These are phyloP conservation scores for Solanum arcanum DNA, from an alignment of 257 asterid species.

Conservation along the genomic window DNA sequence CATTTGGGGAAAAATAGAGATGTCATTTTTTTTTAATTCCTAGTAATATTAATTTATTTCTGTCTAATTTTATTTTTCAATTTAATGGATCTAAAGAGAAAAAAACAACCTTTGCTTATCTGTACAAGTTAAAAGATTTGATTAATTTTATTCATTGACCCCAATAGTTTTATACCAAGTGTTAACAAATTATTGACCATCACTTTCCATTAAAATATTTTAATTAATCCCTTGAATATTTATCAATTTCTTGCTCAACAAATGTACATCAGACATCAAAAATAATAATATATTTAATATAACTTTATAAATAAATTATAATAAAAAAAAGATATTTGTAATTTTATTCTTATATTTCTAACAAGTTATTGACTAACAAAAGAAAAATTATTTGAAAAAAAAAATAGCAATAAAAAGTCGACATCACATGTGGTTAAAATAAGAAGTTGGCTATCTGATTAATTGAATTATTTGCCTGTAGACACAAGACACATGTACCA, in stretches of 20 bases:
- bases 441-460: background rate
- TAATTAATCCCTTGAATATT: background rate
- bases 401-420: background rate
- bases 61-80: background rate
- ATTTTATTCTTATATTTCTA: background rate
- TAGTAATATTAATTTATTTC: background rate
- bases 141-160: background rate
- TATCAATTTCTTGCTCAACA: background rate
- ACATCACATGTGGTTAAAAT: background rate
- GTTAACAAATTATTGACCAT: background rate
- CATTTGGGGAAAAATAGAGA: background rate
- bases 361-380: background rate
- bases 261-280: background rate
- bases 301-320: background rate
- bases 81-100: background rate
- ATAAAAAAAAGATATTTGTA: rapidly evolving
- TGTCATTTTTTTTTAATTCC: background rate
- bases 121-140: background rate
- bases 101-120: background rate
- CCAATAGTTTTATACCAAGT: background rate
- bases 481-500: background rate
- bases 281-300: background rate
- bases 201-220: background rate
- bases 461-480: background rate
- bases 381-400: too few relatives aligned